Evolutionary conservation across 2,329 filamentous ascomycete species (phyloP).

Genomic region (Trichophyton mentagrophytes): DNA sequence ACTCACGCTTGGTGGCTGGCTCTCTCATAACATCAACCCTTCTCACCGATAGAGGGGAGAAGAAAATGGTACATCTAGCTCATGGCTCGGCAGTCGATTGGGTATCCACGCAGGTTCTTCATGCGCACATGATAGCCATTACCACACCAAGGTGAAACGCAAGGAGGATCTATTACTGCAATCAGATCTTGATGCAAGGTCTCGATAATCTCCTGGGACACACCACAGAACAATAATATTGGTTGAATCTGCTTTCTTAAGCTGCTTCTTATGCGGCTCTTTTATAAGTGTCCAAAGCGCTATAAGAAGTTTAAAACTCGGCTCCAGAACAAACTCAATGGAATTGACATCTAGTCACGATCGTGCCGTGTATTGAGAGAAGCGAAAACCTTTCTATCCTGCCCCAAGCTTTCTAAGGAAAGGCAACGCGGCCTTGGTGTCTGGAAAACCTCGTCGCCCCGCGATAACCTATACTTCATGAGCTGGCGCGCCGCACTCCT

Average conservation of each 20-base stretch:
- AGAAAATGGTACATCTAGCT: background rate
- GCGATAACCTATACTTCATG: background rate
- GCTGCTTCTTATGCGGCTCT: background rate
- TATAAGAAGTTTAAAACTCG: background rate
- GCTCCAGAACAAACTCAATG: background rate
- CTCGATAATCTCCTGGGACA: background rate
- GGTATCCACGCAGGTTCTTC: conserved; percentile 4
- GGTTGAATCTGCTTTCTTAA: too few relatives aligned
- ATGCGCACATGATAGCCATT: background rate
- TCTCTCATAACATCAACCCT: background rate
- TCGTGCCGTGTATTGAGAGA: background rate
- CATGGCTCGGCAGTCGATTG: background rate
- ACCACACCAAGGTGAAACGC: background rate
- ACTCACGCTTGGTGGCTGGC: background rate
- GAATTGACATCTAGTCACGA: background rate
- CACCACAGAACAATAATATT: background rate
- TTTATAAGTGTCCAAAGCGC: background rate
- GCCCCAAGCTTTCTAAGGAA: background rate
- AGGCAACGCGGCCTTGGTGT: too few relatives aligned
- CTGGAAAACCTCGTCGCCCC: background rate
- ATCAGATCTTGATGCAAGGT: background rate
- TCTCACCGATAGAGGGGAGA: background rate
- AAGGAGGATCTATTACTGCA: conserved; percentile 1
- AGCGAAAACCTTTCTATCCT: background rate
- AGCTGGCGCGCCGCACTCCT: background rate